phyloP scores from a whole-genome alignment of 1,284 basidiomycete species.

The Ceratobasidium papillatum region DNA sequence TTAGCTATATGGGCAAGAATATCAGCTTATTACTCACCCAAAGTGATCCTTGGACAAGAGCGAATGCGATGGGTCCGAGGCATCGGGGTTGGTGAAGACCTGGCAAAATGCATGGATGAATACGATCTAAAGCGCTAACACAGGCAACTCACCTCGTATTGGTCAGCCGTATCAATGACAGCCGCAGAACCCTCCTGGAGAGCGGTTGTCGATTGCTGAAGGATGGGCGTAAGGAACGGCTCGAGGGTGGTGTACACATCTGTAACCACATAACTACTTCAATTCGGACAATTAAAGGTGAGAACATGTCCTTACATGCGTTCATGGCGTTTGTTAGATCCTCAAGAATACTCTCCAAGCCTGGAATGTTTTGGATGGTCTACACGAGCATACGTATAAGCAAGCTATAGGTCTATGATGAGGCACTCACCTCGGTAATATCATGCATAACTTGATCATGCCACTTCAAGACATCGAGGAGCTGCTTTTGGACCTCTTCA shows the following conservation, averaged over 20 bases:
- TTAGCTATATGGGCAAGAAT: background rate
- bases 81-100: conserved; percentile 74
- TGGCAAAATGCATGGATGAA: conserved; percentile 47
- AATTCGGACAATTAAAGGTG: conserved; percentile 42
- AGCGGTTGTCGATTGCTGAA: conserved; percentile 65
- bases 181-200: conserved; percentile 72
- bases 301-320: conserved; percentile 60
- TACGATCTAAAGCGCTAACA: background rate
- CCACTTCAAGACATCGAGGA: conserved; percentile 78
- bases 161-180: conserved; percentile 75
- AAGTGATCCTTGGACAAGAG: conserved; percentile 74
- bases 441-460: conserved; percentile 67
- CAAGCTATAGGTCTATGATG: background rate
- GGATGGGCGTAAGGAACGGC: conserved; percentile 67
- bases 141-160: conserved; percentile 61
- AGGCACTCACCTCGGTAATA: conserved; percentile 53
- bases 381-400: conserved; percentile 52
- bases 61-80: conserved; percentile 78
- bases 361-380: conserved; percentile 71
- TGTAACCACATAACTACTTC: conserved; percentile 46
- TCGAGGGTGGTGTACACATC: conserved; percentile 78
- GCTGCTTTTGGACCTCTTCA: conserved; percentile 72
- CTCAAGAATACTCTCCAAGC: conserved; percentile 74
- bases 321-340: conserved; percentile 69
- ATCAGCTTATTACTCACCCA: conserved; percentile 44